These are phyloP conservation scores for Myxozyma kluyveri DNA, from an alignment of 805 yeast species.

Conservation along the genomic window DNA sequence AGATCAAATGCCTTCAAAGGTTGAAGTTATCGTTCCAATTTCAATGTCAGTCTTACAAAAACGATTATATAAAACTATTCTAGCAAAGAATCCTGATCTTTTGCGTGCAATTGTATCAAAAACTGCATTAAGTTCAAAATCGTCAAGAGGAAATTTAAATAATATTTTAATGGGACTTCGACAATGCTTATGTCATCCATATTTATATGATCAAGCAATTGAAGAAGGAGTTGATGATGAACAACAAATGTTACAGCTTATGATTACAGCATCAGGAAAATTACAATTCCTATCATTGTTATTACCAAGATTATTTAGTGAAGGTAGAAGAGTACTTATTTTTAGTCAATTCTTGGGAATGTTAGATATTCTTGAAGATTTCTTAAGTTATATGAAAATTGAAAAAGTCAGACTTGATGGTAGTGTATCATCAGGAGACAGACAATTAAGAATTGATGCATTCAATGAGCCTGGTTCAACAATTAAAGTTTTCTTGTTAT, in stretches of 20 bases:
- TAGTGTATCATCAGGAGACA: constrained; percentile 55
- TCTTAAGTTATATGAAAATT: constrained; percentile 55
- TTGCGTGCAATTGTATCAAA: constrained; percentile 50
- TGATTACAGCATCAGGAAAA: constrained; percentile 78
- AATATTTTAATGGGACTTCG: constrained; percentile 80
- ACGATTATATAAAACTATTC: constrained; percentile 52
- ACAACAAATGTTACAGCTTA: constrained; percentile 54
- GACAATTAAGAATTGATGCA: constrained; percentile 59
- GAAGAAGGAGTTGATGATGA: constrained; percentile 61
- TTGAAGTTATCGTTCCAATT: constrained; percentile 78
- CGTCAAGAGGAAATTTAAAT: constrained; percentile 52
- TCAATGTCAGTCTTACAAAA: constrained; percentile 62
- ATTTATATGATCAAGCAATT: constrained; percentile 78
- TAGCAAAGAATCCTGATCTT: constrained; percentile 65
- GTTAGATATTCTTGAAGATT: constrained; percentile 76
- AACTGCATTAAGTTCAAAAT: constrained; percentile 39
- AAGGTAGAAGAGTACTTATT: constrained; percentile 66
- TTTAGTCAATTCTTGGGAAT: constrained; percentile 81
- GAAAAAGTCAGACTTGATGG: constrained; percentile 52
- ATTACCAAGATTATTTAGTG: constrained; percentile 40
- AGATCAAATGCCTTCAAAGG: constrained; percentile 71
- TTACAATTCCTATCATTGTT: constrained; percentile 67
- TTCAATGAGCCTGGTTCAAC: constrained; percentile 45
- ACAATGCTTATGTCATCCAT: constrained; percentile 84
- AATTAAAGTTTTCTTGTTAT: constrained; percentile 60